Percentiles rank a stretch among this genome's conserved stretches.
Evolutionary conservation across 2,329 filamentous ascomycete species (phyloP).

Genomic region (Phaeosphaeria sp.): DNA sequence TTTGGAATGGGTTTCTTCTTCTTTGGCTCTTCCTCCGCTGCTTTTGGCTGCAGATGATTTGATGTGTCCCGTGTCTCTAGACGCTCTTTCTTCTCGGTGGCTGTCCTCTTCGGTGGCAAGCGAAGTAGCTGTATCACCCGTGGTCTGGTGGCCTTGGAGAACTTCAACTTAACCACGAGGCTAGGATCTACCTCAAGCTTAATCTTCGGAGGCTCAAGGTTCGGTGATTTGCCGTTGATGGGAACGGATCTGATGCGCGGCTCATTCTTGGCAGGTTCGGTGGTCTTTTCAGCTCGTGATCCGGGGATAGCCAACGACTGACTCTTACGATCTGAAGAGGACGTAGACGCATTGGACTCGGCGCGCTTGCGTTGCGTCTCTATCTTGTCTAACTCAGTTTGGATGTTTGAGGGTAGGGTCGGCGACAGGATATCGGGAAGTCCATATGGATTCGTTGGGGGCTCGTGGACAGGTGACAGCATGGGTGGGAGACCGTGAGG

Average conservation of each 20-base stretch:
- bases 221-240: conserved; percentile 35
- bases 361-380: conserved; percentile 46
- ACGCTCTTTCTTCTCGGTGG: conserved; percentile 36
- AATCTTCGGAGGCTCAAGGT: conserved; percentile 13
- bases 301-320: conserved; percentile 34
- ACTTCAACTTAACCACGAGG: conserved; percentile 59
- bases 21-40: conserved; percentile 21
- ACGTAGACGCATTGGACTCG: conserved; percentile 44
- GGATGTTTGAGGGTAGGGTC: conserved; percentile 63
- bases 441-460: conserved; percentile 48
- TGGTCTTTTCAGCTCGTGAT: conserved; percentile 21
- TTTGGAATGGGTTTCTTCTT: conserved; percentile 39
- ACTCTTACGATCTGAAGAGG: conserved; percentile 41
- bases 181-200: conserved; percentile 19
- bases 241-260: conserved; percentile 34
- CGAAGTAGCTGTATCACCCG: conserved; percentile 52
- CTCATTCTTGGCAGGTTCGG: conserved; percentile 28
- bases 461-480: conserved; percentile 50
- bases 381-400: conserved; percentile 58
- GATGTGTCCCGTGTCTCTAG: conserved; percentile 27
- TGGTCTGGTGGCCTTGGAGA: conserved; percentile 57
- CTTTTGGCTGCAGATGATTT: conserved; percentile 25
- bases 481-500: conserved; percentile 49
- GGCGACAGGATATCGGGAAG: conserved; percentile 65
- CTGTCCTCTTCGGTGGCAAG: conserved; percentile 36